Evolutionary conservation across 306 rosid genomes (phyloP).

Genomic region (Lathyrus oleraceus): DNA sequence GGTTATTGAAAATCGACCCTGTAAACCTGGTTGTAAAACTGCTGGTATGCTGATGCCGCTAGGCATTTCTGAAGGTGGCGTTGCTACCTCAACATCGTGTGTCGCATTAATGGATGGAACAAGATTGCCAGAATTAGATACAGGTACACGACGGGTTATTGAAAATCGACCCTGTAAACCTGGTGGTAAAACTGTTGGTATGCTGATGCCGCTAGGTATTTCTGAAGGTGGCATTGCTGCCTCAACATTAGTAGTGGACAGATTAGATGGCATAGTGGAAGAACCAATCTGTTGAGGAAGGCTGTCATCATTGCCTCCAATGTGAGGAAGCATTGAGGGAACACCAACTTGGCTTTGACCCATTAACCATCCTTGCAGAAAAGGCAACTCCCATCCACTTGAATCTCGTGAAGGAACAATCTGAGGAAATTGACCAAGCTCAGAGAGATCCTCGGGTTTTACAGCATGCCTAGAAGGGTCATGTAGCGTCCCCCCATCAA

Average conservation of each 20-base stretch:
- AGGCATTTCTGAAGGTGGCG: conserved; percentile 57
- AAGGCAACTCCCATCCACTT: conserved; percentile 46
- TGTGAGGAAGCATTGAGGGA: conserved; percentile 38
- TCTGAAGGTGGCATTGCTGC: conserved; percentile 52
- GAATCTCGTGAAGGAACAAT: conserved; percentile 39
- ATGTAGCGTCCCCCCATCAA: conserved; percentile 35
- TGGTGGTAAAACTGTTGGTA: conserved; percentile 44
- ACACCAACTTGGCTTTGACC: conserved; percentile 48
- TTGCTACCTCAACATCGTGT: conserved; percentile 32
- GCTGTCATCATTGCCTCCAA: conserved; percentile 28
- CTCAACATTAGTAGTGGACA: conserved; percentile 35
- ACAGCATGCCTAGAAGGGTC: conserved; percentile 37
- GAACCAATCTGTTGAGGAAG: conserved; percentile 42
- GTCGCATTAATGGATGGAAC: too few relatives aligned
- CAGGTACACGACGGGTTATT: conserved; percentile 42
- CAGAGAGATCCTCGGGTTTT: conserved; percentile 42
- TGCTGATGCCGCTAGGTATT: conserved; percentile 50
- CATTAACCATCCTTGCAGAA: conserved; percentile 50
- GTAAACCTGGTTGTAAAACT: conserved; percentile 46
- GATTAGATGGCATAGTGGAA: conserved; percentile 33
- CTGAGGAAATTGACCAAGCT: conserved; percentile 39
- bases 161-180: conserved; percentile 59
- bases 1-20: conserved; percentile 57
- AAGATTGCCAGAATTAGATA: too few relatives aligned
- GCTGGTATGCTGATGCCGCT: conserved; percentile 50